Evolutionary conservation across 176 grass and related monocot genomes (phyloP).

Genomic region (Oryza australiensis): DNA sequence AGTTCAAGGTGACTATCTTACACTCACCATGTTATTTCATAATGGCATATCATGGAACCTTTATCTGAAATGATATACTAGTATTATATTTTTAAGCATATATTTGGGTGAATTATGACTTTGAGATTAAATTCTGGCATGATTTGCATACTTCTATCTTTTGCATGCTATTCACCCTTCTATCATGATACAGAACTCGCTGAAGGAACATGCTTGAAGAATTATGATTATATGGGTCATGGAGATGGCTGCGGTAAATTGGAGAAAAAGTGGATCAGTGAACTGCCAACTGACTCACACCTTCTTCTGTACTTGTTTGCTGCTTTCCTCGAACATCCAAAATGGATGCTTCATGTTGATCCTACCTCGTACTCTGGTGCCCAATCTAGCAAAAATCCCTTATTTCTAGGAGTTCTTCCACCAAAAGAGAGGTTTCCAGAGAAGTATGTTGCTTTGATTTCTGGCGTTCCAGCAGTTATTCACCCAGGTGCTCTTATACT

Average conservation of each 20-base stretch:
- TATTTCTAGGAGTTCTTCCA: slow-evolving; percentile 95
- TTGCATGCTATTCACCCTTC: background rate
- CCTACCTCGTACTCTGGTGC: slow-evolving; percentile 88
- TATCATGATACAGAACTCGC: slow-evolving; percentile 63
- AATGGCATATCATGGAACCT: background rate
- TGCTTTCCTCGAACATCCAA: slow-evolving; percentile 94
- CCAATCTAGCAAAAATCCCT: slow-evolving; percentile 92
- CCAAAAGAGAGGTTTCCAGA: slow-evolving; percentile 95
- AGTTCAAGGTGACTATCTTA: slow-evolving; percentile 67
- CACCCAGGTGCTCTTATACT: slow-evolving; percentile 91
- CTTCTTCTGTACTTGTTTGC: slow-evolving; percentile 88
- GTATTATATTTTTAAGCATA: background rate
- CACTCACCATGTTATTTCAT: background rate
- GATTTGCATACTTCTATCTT: slow-evolving; percentile 21
- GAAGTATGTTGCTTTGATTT: slow-evolving; percentile 93
- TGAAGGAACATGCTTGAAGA: slow-evolving; percentile 95
- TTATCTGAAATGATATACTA: background rate
- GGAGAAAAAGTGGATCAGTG: slow-evolving; percentile 75
- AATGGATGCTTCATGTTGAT: slow-evolving; percentile 98
- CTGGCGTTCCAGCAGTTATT: slow-evolving; percentile 73
- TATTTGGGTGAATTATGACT: background rate
- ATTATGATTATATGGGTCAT: slow-evolving; percentile 79
- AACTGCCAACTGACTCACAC: slow-evolving; percentile 91
- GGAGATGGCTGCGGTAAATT: slow-evolving; percentile 67
- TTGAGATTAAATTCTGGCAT: background rate